Evolutionary conservation across 2,329 filamentous ascomycete genomes (phyloP), one percentile per base, ranked within the genome.

Genomic region (Emericellopsis atlantica): DNA sequence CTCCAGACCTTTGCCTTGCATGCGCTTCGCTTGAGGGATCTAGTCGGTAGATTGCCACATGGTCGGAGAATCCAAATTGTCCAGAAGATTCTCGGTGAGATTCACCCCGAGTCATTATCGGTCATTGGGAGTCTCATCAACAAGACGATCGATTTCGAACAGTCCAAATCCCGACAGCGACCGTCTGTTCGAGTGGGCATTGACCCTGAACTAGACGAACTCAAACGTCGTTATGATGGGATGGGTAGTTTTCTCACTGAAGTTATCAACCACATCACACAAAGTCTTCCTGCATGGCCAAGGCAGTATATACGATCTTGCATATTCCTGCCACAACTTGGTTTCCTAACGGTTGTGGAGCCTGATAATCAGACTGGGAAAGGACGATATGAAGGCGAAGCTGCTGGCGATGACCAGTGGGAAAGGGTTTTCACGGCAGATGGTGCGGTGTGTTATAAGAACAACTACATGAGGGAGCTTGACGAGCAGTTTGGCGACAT

Each of bases 321-420:
- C 46, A 82, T 92, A 15, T 95, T 92, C 56, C 83, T 94, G 46
- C 90, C 89, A 0, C 88, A 95, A 52, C 75, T 95, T 32, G 92
- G 92, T 0, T 98, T 95, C 54, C 72, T 95, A 32, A 84, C 88
- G 3, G 79, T 82, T 0, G 79, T 94, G 14, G 74, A 87, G 48
- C 43, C 45, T 9, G 51, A 58, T 36, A 45, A 52, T 12, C 56
- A 66, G 2, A 77, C 72, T 2, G 76, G 76, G 0, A 62, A 69
- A 37, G 72, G 75, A 0, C 64, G 74, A 10, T 89, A 81, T 48
- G 70, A 77, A 48, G 84, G 84, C 1, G 65, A 73, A 43, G 67
- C 69, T 0, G 55, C 65, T 4, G 54, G 64, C 2, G 65, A 69
- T 14, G 78, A 79, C 42, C 60, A 61, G 0, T 98, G 90, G 92